Evolutionary conservation across 306 rosid species (phyloP), one percentile per base, ranked within the genome.

Genomic region (Pterocarpus macrocarpus): DNA sequence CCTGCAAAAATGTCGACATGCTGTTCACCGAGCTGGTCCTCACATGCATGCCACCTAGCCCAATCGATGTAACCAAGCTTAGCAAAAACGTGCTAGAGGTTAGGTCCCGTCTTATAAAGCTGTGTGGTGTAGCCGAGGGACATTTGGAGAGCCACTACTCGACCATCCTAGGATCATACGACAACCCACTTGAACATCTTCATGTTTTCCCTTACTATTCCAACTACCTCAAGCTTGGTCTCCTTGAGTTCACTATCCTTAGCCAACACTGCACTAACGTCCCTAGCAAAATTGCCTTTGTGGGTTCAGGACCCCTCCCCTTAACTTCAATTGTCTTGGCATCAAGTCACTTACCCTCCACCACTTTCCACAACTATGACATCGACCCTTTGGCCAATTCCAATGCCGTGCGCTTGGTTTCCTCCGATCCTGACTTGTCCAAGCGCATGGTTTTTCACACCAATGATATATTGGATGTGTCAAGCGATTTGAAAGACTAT

Each of bases 301-400:
- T 92, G n/a, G 98, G 98, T 36, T 95, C 98, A 0, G 97, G 98
- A 13, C 97, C 98, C 0, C 98, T 92, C 38, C 97, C 98, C 5
- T 87, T 94, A 0, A 90, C 98, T 32, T 95, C 98, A 2, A 88
- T 95, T 59, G 95, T 95, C 0, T 58, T 95, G 69, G 98, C 98
- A 43, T 85, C 92, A 0, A 86, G 88, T 3, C 94, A 94, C 89
- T 86, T 94, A 43, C 79, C 83, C 7, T 22, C 79, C 17, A 82
- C 98, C 36, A 34, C 73, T 64, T 90, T 95, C 17, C 92, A 95
- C 86, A 95, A 95, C 77, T 95, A 87, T 14, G 97, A 95, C 77
- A 55, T 93, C 15, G 92, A 95, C 71, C 64, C 89, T 1, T 22
- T 30, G 1, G 99, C 99, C 81, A 95, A 91, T 77, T 90, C 91